Evolutionary conservation across 768 basidiomycete species (phyloP), one percentile per base, ranked within the genome.

Genomic region (Pilatotrama ljubarskyi): DNA sequence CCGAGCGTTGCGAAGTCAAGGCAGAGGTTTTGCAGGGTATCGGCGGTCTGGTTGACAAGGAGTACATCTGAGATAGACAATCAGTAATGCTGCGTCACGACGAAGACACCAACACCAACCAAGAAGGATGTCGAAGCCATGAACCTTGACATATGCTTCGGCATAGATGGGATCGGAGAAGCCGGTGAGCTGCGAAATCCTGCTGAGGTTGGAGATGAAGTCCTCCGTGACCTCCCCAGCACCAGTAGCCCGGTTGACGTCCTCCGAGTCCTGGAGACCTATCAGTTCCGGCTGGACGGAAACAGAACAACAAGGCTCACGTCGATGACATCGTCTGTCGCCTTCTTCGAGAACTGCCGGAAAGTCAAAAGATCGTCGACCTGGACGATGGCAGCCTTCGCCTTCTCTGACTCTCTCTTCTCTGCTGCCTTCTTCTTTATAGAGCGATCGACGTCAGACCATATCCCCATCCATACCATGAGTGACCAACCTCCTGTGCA

Each of bases 161-260:
- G 95, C 95, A 67, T 98, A 98, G 63, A 99, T 93, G 11, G 96
- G 93, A 72, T 98, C 97, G 25, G 95, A 97, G 82, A 98, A 98
- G 32, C 96, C 93, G 44, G 95, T 98, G 41, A 98, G 83, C 71
- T 97, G 95, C 14, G 93, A 88, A 63, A 98, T 95, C 22, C 91
- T 84, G 66, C 87, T 95, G 44, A 98, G 81, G 71, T 95, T 95
- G 3, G 95, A 97, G 71, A 95, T 86, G 71, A 97, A 92, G 77
- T 96, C 95, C 74, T 97, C 95, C 42, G 87, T 87, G 1, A 86
- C 80, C 61, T 96, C 95, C 11, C 80, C 80, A 7, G 89, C 74
- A 14, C 95, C 95, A 10, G 96, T 98, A 8, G 96, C 96, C 38
- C 90, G 84, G 18, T 88, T 88, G 38, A 98, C 78, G 69, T 98